Percentiles rank a stretch among this genome's conserved stretches.
phyloP scores from a whole-genome alignment of 2,329 filamentous ascomycete genomes.

The Ceratocystis eucalypticola region DNA sequence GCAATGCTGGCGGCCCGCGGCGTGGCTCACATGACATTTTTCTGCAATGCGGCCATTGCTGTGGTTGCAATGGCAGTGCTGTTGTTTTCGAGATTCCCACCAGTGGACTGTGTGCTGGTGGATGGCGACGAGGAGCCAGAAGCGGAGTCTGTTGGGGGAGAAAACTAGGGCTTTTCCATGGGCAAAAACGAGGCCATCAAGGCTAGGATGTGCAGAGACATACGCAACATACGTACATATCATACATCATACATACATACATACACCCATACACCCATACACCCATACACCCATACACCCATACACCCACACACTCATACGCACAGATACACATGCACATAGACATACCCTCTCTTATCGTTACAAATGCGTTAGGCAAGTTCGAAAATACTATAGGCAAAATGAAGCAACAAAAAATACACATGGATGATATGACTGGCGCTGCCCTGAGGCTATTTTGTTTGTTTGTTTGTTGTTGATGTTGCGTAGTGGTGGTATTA shows the following conservation, averaged over 20 bases:
- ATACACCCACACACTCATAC: too few species aligned
- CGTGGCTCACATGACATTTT: slow-evolving; percentile 49
- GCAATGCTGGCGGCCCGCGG: slow-evolving; percentile 47
- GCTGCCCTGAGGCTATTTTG: too few species aligned
- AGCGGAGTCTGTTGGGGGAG: not conserved
- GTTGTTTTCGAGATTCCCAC: slow-evolving; percentile 15
- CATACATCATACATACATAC: too few species aligned
- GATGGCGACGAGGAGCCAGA: slow-evolving; percentile 7
- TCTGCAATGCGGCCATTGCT: slow-evolving; percentile 43
- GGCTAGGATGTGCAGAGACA: not conserved
- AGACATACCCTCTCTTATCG: too few species aligned
- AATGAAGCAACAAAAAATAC: too few species aligned
- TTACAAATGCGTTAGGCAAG: too few species aligned
- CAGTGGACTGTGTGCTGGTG: slow-evolving; percentile 10
- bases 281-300: too few species aligned
- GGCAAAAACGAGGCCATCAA: not conserved
- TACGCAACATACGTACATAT: not conserved
- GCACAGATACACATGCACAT: too few species aligned
- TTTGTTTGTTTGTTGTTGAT: not conserved
- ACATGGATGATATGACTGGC: too few species aligned
- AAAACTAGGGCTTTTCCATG: not conserved
- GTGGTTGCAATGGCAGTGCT: slow-evolving; percentile 14
- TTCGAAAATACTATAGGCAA: too few species aligned
- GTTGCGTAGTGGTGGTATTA: slow-evolving; percentile 12
- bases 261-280: too few species aligned